Evolutionary conservation across 805 yeast genomes (phyloP).

Genomic region (Citeromyces matritensis): DNA sequence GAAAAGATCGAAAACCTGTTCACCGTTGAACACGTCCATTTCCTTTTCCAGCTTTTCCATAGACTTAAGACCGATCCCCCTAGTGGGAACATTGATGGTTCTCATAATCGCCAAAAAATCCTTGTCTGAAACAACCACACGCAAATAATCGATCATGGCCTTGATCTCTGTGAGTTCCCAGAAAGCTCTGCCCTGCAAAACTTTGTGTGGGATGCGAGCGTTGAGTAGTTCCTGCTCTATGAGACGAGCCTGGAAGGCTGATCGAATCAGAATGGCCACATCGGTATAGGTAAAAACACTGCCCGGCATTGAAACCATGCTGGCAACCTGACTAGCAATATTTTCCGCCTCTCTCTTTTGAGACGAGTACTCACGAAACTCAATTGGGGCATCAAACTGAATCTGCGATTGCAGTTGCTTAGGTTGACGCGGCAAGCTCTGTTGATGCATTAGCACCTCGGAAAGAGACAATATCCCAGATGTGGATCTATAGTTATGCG

Average conservation of each 20-base stretch:
- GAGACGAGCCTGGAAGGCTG: constrained; percentile 41
- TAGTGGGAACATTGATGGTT: constrained; percentile 41
- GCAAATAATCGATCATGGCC: constrained; percentile 45
- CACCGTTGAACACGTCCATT: constrained; percentile 1
- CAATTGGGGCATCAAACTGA: constrained; percentile 26
- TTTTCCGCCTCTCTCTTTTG: constrained; percentile 40
- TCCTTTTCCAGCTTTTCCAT: constrained; percentile 16
- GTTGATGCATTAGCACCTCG: constrained; percentile 50
- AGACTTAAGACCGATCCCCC: constrained; percentile 54
- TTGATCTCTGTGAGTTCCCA: constrained; percentile 67
- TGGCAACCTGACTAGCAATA: constrained; percentile 39
- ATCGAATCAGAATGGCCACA: constrained; percentile 58
- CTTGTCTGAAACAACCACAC: constrained; percentile 39
- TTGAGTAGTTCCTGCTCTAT: constrained; percentile 51
- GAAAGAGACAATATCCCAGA: constrained; percentile 48
- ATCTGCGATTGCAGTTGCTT: constrained; percentile 32
- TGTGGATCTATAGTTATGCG: constrained; percentile 74
- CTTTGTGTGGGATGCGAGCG: constrained; percentile 42
- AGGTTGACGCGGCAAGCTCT: constrained; percentile 22
- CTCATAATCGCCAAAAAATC: constrained; percentile 50
- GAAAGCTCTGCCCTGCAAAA: constrained; percentile 63
- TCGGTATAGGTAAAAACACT: constrained; percentile 33
- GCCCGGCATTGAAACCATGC: constrained; percentile 26
- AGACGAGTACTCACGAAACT: constrained; percentile 21
- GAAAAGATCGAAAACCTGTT: neutral